Evolutionary conservation across 2,329 filamentous ascomycete genomes (phyloP).

Genomic region (Alternaria sp.): DNA sequence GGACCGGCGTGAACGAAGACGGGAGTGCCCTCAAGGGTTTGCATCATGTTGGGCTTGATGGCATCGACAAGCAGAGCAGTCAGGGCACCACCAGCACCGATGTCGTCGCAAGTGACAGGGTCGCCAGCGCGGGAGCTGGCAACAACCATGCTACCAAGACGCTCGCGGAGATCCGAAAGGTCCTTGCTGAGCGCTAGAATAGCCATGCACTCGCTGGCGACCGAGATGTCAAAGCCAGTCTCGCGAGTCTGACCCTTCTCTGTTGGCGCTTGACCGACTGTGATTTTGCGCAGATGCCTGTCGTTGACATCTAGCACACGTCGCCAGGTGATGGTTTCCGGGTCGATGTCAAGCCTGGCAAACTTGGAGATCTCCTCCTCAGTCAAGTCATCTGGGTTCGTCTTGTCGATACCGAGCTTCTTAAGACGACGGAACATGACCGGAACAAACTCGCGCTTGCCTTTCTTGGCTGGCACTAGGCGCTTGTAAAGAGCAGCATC

Average conservation of each 20-base stretch:
- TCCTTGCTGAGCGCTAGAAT: constrained; percentile 92
- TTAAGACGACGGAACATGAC: constrained; percentile 93
- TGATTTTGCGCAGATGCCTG: constrained; percentile 87
- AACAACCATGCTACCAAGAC: constrained; percentile 94
- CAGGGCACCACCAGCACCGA: constrained; percentile 89
- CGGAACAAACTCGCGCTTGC: constrained; percentile 83
- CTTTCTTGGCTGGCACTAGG: constrained; percentile 88
- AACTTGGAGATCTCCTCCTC: constrained; percentile 88
- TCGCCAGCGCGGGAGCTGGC: constrained; percentile 86
- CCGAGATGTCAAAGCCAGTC: constrained; percentile 97
- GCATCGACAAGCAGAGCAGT: constrained; percentile 97
- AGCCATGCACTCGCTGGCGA: constrained; percentile 98
- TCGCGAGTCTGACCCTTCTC: constrained; percentile 89
- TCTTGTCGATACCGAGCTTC: constrained; percentile 96
- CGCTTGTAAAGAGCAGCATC: constrained; percentile 87
- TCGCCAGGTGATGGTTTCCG: constrained; percentile 95
- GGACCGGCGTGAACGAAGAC: constrained; percentile 98
- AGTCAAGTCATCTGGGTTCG: constrained; percentile 87
- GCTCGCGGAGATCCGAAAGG: constrained; percentile 87
- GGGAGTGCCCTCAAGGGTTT: constrained; percentile 94
- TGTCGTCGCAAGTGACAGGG: constrained; percentile 93
- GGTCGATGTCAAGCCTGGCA: constrained; percentile 94
- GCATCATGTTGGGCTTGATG: constrained; percentile 99
- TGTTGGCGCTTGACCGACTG: constrained; percentile 84
- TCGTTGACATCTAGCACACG: constrained; percentile 98